These are phyloP conservation scores for Trichoderma reesei DNA, from an alignment of 495 filamentous ascomycete genomes.

Conservation along the genomic window DNA sequence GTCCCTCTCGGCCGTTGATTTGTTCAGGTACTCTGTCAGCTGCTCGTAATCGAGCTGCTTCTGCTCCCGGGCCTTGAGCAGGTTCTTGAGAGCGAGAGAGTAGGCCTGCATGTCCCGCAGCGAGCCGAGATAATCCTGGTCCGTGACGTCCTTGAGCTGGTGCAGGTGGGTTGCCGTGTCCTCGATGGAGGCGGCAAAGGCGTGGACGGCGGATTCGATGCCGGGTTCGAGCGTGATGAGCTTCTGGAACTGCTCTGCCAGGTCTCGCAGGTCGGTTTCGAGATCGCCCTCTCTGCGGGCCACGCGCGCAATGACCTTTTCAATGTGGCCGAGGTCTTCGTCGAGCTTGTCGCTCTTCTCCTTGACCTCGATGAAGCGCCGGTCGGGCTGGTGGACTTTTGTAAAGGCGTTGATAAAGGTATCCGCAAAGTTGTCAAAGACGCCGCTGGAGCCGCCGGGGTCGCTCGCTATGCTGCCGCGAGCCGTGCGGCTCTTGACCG, in stretches of 20 bases:
- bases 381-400: constrained; percentile 91
- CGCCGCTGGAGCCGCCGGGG: constrained; percentile 41
- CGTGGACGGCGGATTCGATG: constrained; percentile 66
- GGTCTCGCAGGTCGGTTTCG: constrained; percentile 78
- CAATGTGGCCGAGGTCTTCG: constrained; percentile 85
- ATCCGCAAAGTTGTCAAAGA: constrained; percentile 90
- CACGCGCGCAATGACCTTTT: constrained; percentile 85
- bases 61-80: constrained; percentile 89
- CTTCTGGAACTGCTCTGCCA: constrained; percentile 88
- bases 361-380: constrained; percentile 84
- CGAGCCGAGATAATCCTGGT: constrained; percentile 87
- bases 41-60: constrained; percentile 98
- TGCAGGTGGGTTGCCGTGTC: constrained; percentile 67
- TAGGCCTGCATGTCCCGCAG: constrained; percentile 92
- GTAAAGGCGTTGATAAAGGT: constrained; percentile 96
- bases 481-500: constrained; percentile 67
- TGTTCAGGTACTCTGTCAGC: constrained; percentile 88
- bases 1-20: constrained; percentile 81
- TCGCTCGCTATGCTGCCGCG: constrained; percentile 41
- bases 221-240: constrained; percentile 83
- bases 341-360: constrained; percentile 93
- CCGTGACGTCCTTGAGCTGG: constrained; percentile 77
- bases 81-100: constrained; percentile 67
- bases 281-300: constrained; percentile 81
- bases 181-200: constrained; percentile 78